Percentiles rank a stretch among this genome's conserved stretches.
These are phyloP conservation scores for Ustilago crameri DNA, from an alignment of 1,284 basidiomycete genomes.

Conservation along the genomic window DNA sequence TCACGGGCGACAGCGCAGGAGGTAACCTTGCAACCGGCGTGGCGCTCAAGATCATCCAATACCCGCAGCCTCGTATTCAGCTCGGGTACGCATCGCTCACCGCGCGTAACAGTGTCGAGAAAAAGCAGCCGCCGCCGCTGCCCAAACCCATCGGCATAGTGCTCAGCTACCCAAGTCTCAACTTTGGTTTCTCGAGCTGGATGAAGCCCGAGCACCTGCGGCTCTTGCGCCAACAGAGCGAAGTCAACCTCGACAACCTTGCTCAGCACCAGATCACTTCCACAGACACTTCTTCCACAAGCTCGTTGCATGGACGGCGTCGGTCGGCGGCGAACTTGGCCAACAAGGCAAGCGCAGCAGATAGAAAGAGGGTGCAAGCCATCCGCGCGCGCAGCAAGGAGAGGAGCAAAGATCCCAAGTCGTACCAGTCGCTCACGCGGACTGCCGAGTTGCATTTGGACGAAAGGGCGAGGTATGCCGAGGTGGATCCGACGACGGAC, in stretches of 20 bases:
- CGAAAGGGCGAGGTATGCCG: conserved; percentile 58
- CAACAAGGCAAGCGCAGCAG: conserved; percentile 9
- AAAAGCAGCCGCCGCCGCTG: conserved; percentile 59
- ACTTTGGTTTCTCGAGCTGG: conserved; percentile 93
- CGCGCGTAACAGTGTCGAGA: conserved; percentile 5
- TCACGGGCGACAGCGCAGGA: conserved; percentile 61
- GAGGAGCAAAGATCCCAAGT: conserved; percentile 28
- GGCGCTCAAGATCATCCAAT: conserved; percentile 60
- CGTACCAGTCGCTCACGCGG: conserved; percentile 52
- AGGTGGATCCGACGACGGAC: conserved; percentile 53
- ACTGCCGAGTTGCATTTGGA: conserved; percentile 61
- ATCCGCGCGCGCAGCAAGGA: conserved; percentile 37
- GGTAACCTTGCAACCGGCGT: conserved; percentile 58
- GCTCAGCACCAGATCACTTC: conserved; percentile 25
- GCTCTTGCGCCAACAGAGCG: conserved; percentile 76
- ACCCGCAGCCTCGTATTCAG: conserved; percentile 59
- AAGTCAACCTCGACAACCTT: conserved; percentile 58
- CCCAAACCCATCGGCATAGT: conserved; percentile 81
- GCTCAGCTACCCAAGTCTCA: conserved; percentile 78
- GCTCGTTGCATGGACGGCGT: conserved; percentile 24
- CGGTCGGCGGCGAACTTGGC: conserved; percentile 36
- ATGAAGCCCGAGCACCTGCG: conserved; percentile 88
- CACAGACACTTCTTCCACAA: conserved; percentile 13
- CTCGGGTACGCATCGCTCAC: conserved; percentile 45
- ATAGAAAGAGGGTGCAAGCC: conserved; percentile 33